A percentile compares a stretch with the other conserved stretches of the same genome.
phyloP scores from a whole-genome alignment of 1,284 basidiomycete species.

The Leccinum holopus region DNA sequence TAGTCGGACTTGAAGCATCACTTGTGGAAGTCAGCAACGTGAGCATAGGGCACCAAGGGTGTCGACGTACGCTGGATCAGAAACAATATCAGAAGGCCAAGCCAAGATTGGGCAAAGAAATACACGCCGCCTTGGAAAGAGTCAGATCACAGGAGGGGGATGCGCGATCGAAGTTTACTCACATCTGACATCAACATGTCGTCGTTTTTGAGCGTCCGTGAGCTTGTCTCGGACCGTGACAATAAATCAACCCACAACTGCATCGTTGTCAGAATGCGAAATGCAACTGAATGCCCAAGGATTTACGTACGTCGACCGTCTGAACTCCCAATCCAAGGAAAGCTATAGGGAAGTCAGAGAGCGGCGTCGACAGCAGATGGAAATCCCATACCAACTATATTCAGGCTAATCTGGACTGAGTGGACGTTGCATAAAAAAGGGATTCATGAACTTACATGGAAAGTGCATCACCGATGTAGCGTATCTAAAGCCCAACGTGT shows the following conservation, averaged over 20 bases:
- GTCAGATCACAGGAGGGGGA: background rate
- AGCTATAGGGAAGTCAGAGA: constrained; percentile 2
- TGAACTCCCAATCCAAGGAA: constrained; percentile 10
- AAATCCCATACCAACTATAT: constrained; percentile 4
- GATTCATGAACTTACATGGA: constrained; percentile 12
- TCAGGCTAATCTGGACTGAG: constrained; percentile 10
- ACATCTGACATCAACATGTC: background rate
- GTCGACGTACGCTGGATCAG: background rate
- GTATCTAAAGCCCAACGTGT: constrained; percentile 7
- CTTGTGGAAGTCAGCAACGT: background rate
- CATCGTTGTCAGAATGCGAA: background rate
- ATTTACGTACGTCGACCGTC: background rate
- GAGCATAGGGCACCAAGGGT: background rate
- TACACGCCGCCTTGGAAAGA: background rate
- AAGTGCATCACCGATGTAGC: constrained; percentile 17
- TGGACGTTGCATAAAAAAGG: background rate
- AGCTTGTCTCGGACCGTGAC: background rate
- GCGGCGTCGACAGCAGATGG: background rate
- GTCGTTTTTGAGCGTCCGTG: background rate
- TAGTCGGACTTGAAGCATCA: constrained; percentile 4
- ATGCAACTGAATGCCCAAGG: background rate
- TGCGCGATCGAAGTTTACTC: background rate
- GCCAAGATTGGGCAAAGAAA: background rate
- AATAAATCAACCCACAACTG: background rate
- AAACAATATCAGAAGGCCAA: background rate